phyloP scores from a whole-genome alignment of 164 flowering plant species.

The Echeveria elegans region DNA sequence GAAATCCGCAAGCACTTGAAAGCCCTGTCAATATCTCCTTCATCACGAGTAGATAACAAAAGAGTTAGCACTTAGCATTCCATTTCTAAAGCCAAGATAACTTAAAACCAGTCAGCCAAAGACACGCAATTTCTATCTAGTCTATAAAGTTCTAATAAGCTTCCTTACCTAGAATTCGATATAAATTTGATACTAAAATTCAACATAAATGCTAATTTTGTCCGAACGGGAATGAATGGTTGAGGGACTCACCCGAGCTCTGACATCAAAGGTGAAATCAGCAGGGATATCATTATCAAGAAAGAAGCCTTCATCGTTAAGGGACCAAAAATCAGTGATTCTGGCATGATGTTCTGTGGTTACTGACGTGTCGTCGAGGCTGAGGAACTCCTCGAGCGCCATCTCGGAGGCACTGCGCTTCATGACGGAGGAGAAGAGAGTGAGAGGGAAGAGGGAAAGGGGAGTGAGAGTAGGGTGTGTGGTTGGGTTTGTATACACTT shows the following conservation, averaged over 20 bases:
- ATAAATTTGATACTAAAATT: too few relatives aligned
- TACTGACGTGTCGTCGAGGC: background rate
- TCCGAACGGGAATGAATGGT: background rate
- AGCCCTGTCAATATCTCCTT: constrained; percentile 3
- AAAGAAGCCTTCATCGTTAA: background rate
- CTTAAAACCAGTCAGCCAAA: background rate
- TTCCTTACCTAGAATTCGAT: too few relatives aligned
- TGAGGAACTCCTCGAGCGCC: constrained; percentile 9
- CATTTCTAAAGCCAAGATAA: background rate
- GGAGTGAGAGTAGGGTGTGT: background rate
- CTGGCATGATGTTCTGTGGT: too few relatives aligned
- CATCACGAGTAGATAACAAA: background rate
- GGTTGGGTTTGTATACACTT: background rate
- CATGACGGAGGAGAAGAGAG: background rate
- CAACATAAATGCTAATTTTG: too few relatives aligned
- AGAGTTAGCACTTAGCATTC: background rate
- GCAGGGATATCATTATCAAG: background rate
- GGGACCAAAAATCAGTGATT: background rate
- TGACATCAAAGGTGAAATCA: background rate
- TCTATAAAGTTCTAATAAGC: too few relatives aligned
- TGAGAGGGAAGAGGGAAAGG: background rate
- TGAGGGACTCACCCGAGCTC: background rate
- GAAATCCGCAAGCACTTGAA: constrained; percentile 5
- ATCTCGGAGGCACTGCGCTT: constrained; percentile 10
- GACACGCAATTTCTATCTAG: too few relatives aligned